These are phyloP conservation scores for Epichloe amarillans DNA, from an alignment of 2,329 filamentous ascomycete genomes.

Conservation along the genomic window DNA sequence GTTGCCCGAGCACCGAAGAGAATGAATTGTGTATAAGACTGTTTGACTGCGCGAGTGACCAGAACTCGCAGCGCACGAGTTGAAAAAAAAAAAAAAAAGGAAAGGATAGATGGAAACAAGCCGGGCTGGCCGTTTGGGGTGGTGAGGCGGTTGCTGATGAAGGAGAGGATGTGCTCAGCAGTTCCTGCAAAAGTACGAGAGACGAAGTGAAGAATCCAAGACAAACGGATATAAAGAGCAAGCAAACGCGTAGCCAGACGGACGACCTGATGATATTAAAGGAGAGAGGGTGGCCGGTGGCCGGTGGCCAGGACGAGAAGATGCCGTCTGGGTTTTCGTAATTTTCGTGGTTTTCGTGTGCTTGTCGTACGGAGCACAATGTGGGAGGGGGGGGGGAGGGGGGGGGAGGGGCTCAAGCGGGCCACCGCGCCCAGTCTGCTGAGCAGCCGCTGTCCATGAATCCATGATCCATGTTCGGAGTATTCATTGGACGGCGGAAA, in stretches of 20 bases:
- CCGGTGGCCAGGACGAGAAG: background rate
- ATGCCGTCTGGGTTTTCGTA: background rate
- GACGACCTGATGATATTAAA: background rate
- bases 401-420: background rate
- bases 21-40: conserved; percentile 13
- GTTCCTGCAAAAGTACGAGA: conserved; percentile 8
- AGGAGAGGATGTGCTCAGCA: conserved; percentile 25
- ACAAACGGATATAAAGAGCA: conserved; percentile 5
- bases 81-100: background rate
- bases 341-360: too few species aligned
- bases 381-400: background rate
- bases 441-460: background rate
- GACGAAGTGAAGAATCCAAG: background rate
- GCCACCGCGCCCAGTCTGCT: background rate
- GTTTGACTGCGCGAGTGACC: conserved; percentile 10
- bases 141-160: conserved; percentile 10
- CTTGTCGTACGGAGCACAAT: background rate
- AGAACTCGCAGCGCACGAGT: conserved; percentile 12
- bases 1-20: conserved; percentile 20
- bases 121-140: conserved; percentile 7
- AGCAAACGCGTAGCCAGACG: conserved; percentile 7
- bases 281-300: conserved; percentile 3
- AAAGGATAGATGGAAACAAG: background rate
- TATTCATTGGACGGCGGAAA: too few species aligned
- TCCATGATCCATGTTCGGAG: too few species aligned